Conservation (phyloP, 1,284 basidiomycete species). For the Austroboletus novae-zelandiae region DNA sequence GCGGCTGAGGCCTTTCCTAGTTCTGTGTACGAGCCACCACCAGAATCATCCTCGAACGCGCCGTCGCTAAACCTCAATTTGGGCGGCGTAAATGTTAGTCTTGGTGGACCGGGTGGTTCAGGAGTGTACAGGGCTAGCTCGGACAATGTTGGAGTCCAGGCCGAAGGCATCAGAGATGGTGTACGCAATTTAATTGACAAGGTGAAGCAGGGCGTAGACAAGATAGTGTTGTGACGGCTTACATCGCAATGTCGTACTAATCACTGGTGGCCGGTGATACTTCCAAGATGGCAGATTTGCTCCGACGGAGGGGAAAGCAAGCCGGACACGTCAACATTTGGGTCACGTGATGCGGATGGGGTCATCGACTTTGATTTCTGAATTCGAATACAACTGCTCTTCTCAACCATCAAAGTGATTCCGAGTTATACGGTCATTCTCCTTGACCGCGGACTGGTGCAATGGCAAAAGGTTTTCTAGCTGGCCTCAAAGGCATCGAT, state of each 20-base stretch:
- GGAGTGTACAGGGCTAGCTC: constrained; percentile 80
- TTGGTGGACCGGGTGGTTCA: constrained; percentile 79
- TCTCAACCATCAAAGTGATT: constrained; percentile 26
- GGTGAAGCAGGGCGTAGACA: constrained; percentile 85
- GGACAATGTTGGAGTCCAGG: constrained; percentile 72
- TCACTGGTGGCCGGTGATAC: background rate
- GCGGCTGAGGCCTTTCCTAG: constrained; percentile 60
- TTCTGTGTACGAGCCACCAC: constrained; percentile 68
- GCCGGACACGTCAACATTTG: constrained; percentile 23
- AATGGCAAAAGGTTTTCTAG: constrained; percentile 77
- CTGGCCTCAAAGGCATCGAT: constrained; percentile 82
- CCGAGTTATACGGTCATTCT: constrained; percentile 32
- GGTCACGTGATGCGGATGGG: constrained; percentile 22
- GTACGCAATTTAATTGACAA: constrained; percentile 84
- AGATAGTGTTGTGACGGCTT: constrained; percentile 51
- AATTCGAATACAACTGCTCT: background rate
- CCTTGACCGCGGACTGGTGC: constrained; percentile 24
- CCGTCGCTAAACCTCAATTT: constrained; percentile 85
- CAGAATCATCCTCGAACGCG: constrained; percentile 63
- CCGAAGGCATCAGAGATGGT: constrained; percentile 81
- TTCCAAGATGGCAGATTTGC: background rate
- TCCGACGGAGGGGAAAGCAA: background rate
- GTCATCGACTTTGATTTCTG: background rate
- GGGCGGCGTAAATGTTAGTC: constrained; percentile 86
- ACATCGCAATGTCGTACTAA: background rate